Base-by-base conservation (phyloP, 345 rosid genomes). In the Trapa bicornis region DNA sequence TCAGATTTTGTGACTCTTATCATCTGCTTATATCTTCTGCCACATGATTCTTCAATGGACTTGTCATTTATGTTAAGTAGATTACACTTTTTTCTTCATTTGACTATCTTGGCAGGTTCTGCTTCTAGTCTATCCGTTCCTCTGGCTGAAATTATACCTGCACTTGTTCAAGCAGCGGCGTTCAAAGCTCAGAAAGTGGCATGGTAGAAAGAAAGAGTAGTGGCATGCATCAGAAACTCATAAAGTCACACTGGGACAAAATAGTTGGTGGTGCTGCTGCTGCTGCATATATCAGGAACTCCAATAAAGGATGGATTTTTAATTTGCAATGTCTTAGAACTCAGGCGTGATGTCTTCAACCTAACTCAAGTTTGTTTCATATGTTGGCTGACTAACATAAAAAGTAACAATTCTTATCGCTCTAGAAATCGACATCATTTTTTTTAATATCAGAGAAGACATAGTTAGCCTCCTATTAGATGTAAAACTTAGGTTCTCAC, bases 71-170 rank as follows among this genome's bases (percentile, higher is more conserved):
- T n/a, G 33, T n/a, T 22, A n/a, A 5, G 32, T n/a, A n/a, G 11
- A 58, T 58, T 22, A 22, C 29, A 22, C 29, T 22, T 22, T 58
- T 16, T 58, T 32, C 38, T 41, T 39, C 52, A 17, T 71, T 66
- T 77, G 70, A 43, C 37, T 32, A 11, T 41, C 17, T 69, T 16
- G 41, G 16, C 84, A 90, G 97, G 92, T 65, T 71, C 10, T 81
- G 38, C 85, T 93, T 71, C 58, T 85, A 64, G 38, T 78, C 62
- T 93, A 89, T 64, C 98, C 97, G 8, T 81, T 93, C 75, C 80
- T 81, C 60, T 88, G 90, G 92, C 68, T 88, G 70, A 89, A 81
- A 65, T 91, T 90, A 57, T 90, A 88, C 81, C 73, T 80, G 64
- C 85, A 88, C 75, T 70, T 93, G 75, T 74, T 87, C 73, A 90